These are phyloP conservation scores for Puccinia polysora DNA, from an alignment of 1,284 basidiomycete genomes.

Conservation along the genomic window DNA sequence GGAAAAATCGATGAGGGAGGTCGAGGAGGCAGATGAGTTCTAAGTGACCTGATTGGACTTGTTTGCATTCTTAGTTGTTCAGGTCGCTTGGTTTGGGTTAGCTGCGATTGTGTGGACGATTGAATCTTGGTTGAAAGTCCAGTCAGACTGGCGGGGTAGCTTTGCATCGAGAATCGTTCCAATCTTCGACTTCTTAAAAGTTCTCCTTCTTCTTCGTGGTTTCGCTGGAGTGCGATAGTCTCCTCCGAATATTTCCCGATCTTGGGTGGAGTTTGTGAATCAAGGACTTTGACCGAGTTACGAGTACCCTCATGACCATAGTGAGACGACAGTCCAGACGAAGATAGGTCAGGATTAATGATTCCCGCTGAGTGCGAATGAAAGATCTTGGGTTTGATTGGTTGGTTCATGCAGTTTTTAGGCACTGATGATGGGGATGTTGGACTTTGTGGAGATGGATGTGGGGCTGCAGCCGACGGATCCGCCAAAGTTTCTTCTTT, in stretches of 20 bases:
- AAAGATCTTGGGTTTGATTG: constrained; percentile 36
- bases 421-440: not conserved
- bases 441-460: constrained; percentile 1
- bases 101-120: not conserved
- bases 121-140: not conserved
- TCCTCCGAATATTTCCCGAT: not conserved
- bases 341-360: not conserved
- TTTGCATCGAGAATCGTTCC: constrained; percentile 25
- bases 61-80: not conserved
- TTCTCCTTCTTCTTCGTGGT: constrained; percentile 17
- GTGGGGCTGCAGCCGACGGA: not conserved
- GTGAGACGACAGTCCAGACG: constrained; percentile 29
- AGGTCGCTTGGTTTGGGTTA: not conserved
- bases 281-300: not conserved
- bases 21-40: not conserved
- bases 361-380: constrained; percentile 21
- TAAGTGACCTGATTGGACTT: constrained; percentile 2
- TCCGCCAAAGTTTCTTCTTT: constrained; percentile 6
- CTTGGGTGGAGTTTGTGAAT: too few relatives aligned
- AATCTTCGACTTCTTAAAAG: constrained; percentile 20
- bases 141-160: not conserved
- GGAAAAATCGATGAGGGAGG: constrained; percentile 13
- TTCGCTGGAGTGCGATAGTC: not conserved
- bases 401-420: too few relatives aligned
- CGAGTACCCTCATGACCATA: not conserved